Evolutionary conservation across 2,329 filamentous ascomycete genomes (phyloP), one percentile per base, ranked within the genome.

Genomic region (Zasmidium citrigriseum): DNA sequence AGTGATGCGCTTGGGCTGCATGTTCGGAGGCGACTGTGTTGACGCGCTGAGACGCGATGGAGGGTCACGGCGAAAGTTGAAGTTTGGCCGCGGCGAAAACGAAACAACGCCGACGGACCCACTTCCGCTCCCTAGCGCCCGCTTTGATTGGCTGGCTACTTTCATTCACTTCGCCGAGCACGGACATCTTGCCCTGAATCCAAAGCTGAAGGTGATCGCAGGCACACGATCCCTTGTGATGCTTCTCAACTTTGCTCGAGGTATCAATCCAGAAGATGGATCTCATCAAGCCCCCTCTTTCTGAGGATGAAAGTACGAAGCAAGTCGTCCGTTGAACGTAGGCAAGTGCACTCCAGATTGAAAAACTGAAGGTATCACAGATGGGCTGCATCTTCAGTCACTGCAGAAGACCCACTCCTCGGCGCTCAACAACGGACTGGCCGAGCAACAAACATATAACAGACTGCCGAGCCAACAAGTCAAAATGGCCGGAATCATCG

Each of bases 1-100:
- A 38, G 58, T 64, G 16, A 58, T 59, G 22, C 62, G 62, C 48
- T 62, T 64, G 10, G 20, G 29, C 2, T 46, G 53, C 38, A 50
- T 53, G 29, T n/a, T 14, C 10, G 34, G 34, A 11, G 34, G 18
- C 12, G 34, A 16, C 18, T 41, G 34, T 41, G 34, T 9, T 41
- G 34, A 16, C 34, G 12, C 12, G 5, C 7, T 11, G 34, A 16
- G 34, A 4, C 34, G 34, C 34, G 7, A 41, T 29, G 27, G 18
- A 41, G 34, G 14, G 34, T 41, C 18, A n/a, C 34, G 34, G 34
- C 34, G 34, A 41, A 41, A 41, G 16, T n/a, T 4, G 4, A 7
- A 16, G 5, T 41, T 41, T 41, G 12, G 34, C 34, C 34, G 34
- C 14, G 34, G 34, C 34, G 18, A 41, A n/a, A 16, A 41, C 4